Evolutionary conservation across 75 land plant species (phyloP).

Genomic region (Selaginella tamariscina): DNA sequence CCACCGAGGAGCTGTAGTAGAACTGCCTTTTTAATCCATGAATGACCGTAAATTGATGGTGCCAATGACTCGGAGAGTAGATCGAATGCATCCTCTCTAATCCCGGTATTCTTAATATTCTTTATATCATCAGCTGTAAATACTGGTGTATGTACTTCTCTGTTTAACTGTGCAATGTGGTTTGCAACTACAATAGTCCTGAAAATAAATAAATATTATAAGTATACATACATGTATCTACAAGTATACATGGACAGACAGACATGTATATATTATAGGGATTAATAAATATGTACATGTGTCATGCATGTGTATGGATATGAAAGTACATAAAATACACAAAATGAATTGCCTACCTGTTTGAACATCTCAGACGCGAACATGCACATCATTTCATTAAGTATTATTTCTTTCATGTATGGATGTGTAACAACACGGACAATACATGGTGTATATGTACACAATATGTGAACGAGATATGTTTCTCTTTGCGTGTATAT

Average conservation of each 20-base stretch:
- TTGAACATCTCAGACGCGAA: too few relatives aligned
- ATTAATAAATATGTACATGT: neutral
- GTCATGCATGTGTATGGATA: neutral
- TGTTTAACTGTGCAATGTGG: conserved; percentile 3
- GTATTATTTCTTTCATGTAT: too few relatives aligned
- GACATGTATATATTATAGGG: neutral
- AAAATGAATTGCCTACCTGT: too few relatives aligned
- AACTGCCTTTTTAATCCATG: neutral
- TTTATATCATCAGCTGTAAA: conserved; percentile 4
- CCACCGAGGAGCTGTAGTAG: neutral
- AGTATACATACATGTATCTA: too few relatives aligned
- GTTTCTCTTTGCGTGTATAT: too few relatives aligned
- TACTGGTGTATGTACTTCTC: neutral
- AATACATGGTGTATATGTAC: too few relatives aligned
- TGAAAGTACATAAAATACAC: too few relatives aligned
- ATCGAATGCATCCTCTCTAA: conserved; percentile 2
- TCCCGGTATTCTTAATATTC: neutral
- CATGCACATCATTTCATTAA: too few relatives aligned
- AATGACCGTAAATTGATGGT: conserved; percentile 6
- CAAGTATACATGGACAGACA: too few relatives aligned
- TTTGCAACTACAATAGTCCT: neutral
- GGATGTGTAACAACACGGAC: too few relatives aligned
- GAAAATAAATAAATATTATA: neutral
- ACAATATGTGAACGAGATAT: too few relatives aligned
- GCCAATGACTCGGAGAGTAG: neutral